Base-by-base conservation (phyloP, 1,284 basidiomycete species). In the Ustilago bromivora region DNA sequence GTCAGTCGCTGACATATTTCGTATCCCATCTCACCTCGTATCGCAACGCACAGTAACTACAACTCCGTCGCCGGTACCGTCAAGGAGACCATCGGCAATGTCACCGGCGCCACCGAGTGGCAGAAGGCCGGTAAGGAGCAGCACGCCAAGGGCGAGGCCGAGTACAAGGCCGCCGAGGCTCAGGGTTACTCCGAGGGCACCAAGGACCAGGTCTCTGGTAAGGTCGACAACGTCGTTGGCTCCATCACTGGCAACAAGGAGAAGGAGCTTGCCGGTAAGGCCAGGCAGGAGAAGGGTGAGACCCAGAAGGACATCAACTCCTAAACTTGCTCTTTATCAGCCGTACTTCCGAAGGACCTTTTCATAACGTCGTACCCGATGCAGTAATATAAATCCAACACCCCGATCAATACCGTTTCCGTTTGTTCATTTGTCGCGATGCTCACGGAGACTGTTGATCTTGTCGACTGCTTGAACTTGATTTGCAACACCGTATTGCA, bases 141-240 rank as follows among this genome's bases (percentile, higher is more conserved):
- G 65, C 81, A 81, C 71, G 79, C 81, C 55, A 54, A 81, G 76
- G 81, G 81, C 51, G 81, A 81, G 68, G 49, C 64, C 35, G 81
- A 82, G 75, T 61, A 68, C 62, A 82, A 81, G 76, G 79, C 81
- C 49, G 81, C 81, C 49, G 56, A 79, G 64, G 71, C 81, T 57
- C 77, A 82, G 76, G 74, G 60, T 31, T 82, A 83, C 74, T 78
- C 80, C 56, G 82, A 83, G 75, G 82, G 82, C 38, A 59, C 74
- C 62, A 71, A 71, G 57, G 78, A 82, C 75, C 79, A 79, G 74
- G 71, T 83, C 34, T 71, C 70, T n/a, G 82, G 82, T 60, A 81
- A 83, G 80, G 35, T 76, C 51, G 78, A 82, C 72, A 72, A 72
- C 58, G 66, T 83, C 28, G 59, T 80, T 55, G 79, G 79, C 34